Base-by-base conservation (phyloP, 441 rosid genomes). In the Croton laevigatus region DNA sequence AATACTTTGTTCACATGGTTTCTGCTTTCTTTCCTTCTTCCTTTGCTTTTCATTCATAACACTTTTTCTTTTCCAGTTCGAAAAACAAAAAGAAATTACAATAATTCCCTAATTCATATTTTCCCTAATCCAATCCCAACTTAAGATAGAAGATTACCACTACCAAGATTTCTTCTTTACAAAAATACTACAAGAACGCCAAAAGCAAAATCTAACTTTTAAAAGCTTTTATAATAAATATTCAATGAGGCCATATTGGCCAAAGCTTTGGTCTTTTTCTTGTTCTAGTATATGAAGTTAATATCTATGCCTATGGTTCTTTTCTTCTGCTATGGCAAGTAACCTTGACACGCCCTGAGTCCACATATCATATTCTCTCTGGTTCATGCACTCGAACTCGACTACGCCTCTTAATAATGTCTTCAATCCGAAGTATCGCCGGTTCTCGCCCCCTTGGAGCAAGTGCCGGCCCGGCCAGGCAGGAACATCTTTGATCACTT, bases 401-500 rank as follows among this genome's bases (percentile, higher is more conserved):
- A 94, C 87, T 0, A 89, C 76, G 0, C 99, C 96, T 3, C 87
- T 84, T 66, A 53, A 63, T 6, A 76, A 57, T 0, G 99, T 90
- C 86, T 86, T 94, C 71, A 94, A 68, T 7, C 82, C 99, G 0
- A 94, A 94, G 76, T 94, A 94, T 59, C 94, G 71, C 59, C 92
- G 79, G 72, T 92, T 42, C 81, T 92, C 98, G 0, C 98, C 96
- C 0, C 93, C 97, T 36, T 86, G 94, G 0, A 94, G 93, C 81
- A 92, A 74, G 81, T 90, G 96, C 23, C 98, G 89, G 40, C 94
- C 98, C 0, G 99, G 84, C 99, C 99, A 92, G 0, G 98, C 92
- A 5, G 93, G 91, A 80, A 94, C 70, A 74, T 89, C 87, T 71
- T 81, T 88, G 32, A 89, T 83, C 82, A 94, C 88, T 70, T 85